Evolutionary conservation across 345 rosid genomes (phyloP).

Genomic region (Rhodomyrtus tomentosa): DNA sequence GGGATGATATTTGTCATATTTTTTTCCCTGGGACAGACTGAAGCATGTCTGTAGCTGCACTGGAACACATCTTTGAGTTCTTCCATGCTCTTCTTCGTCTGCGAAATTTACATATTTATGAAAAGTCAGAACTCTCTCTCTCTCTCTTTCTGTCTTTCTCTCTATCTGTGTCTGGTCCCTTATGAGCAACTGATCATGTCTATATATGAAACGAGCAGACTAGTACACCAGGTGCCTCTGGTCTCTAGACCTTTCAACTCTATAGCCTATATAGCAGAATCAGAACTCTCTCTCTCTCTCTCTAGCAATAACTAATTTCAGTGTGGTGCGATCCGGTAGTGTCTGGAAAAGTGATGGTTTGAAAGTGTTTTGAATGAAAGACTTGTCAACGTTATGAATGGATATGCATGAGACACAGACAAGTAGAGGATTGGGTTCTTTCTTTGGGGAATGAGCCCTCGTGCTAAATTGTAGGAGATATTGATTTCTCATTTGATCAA

Average conservation of each 20-base stretch:
- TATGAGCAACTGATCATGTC: neutral
- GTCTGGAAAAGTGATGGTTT: slow-evolving; percentile 51
- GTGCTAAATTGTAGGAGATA: neutral
- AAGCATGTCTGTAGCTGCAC: neutral
- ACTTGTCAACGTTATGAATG: slow-evolving; percentile 27
- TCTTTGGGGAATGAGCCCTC: neutral
- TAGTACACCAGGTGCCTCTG: neutral
- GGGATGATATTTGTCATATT: neutral
- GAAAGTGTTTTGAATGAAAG: slow-evolving; percentile 33
- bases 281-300: neutral
- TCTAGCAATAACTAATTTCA: slow-evolving; percentile 35
- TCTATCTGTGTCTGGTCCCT: neutral
- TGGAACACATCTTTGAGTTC: neutral
- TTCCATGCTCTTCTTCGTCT: neutral
- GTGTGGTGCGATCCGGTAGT: slow-evolving; percentile 37
- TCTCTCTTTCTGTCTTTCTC: neutral
- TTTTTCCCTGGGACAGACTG: neutral
- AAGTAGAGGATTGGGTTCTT: neutral
- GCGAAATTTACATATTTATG: neutral
- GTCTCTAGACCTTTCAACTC: neutral
- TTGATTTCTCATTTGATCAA: too few species aligned
- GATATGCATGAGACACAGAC: neutral
- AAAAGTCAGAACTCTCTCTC: neutral
- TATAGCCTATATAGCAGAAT: neutral
- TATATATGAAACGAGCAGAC: neutral